These are phyloP conservation scores for Colletotrichum higginsianum DNA, from an alignment of 2,329 filamentous ascomycete genomes.

Conservation along the genomic window DNA sequence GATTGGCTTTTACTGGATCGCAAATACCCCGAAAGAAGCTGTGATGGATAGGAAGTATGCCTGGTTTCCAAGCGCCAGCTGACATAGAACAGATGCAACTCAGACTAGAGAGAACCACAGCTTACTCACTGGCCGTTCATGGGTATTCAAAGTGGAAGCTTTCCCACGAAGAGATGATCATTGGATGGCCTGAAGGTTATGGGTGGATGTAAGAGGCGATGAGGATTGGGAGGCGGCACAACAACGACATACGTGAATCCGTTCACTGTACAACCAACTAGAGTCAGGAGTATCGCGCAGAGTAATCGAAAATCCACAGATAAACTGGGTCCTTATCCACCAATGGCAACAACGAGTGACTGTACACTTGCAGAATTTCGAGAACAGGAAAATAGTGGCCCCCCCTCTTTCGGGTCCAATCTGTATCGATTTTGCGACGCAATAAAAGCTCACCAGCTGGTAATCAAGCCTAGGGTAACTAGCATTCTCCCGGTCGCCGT, in stretches of 20 bases:
- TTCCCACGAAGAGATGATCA: constrained; percentile 70
- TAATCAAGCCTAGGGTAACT: not conserved
- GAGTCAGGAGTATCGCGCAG: constrained; percentile 62
- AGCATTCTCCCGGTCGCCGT: not conserved
- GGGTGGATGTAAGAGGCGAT: not conserved
- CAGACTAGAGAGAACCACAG: not conserved
- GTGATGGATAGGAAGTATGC: constrained; percentile 3
- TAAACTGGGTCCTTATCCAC: no score
- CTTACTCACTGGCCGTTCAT: constrained; percentile 60
- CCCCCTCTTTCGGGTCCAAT: no score
- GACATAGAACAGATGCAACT: no score
- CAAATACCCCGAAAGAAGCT: constrained; percentile 47
- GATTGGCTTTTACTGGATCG: no score
- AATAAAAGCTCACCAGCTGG: not conserved
- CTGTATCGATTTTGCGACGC: no score
- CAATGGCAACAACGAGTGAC: no score
- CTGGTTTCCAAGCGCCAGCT: not conserved
- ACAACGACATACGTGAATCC: constrained; percentile 56
- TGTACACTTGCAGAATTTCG: no score
- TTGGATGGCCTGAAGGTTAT: constrained; percentile 63
- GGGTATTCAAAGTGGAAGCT: constrained; percentile 68
- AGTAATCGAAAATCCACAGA: constrained; percentile 69
- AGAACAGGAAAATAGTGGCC: constrained; percentile 48
- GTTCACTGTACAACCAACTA: constrained; percentile 66
- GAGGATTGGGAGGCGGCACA: not conserved